A percentile compares a stretch with the other conserved stretches of the same genome.
These are phyloP conservation scores for Debaryomyces maramus DNA, from an alignment of 805 yeast genomes.

Conservation along the genomic window DNA sequence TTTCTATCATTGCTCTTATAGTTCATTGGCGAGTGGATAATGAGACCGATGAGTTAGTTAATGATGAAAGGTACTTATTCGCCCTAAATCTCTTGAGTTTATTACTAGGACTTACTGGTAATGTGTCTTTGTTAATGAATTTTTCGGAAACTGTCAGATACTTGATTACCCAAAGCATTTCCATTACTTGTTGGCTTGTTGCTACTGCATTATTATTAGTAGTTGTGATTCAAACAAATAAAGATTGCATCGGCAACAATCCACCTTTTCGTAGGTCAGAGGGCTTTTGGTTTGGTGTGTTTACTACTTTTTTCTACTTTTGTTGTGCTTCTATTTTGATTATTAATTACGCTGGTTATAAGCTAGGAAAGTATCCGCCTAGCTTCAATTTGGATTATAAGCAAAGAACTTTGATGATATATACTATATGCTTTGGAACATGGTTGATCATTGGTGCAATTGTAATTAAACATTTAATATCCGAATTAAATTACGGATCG, in stretches of 20 bases:
- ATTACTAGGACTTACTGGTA: slow-evolving; percentile 64
- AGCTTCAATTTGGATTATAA: slow-evolving; percentile 62
- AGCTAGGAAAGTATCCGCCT: slow-evolving; percentile 59
- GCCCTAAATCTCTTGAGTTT: slow-evolving; percentile 64
- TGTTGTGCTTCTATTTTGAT: slow-evolving; percentile 52
- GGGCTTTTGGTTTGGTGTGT: slow-evolving; percentile 79
- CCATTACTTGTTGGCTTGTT: slow-evolving; percentile 62
- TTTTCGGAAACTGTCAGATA: slow-evolving; percentile 61
- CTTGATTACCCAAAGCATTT: slow-evolving; percentile 57
- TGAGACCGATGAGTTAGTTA: slow-evolving; percentile 19
- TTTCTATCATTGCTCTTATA: slow-evolving; percentile 68
- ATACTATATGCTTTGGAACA: slow-evolving; percentile 59
- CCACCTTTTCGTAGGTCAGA: slow-evolving; percentile 36
- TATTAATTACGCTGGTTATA: slow-evolving; percentile 63
- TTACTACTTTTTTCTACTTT: slow-evolving; percentile 64
- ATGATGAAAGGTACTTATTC: slow-evolving; percentile 46
- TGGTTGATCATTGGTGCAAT: slow-evolving; percentile 74
- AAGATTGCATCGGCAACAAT: slow-evolving; percentile 14
- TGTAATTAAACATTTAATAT: slow-evolving; percentile 39
- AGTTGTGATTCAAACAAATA: slow-evolving; percentile 43
- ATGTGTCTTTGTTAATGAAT: slow-evolving; percentile 67
- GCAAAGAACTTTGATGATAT: slow-evolving; percentile 74
- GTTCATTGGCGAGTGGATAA: slow-evolving; percentile 59
- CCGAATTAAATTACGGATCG: slow-evolving; percentile 51
- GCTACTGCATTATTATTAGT: slow-evolving; percentile 57